Conservation (phyloP, 331 rosid species). For the Phaseolus coccineus region DNA sequence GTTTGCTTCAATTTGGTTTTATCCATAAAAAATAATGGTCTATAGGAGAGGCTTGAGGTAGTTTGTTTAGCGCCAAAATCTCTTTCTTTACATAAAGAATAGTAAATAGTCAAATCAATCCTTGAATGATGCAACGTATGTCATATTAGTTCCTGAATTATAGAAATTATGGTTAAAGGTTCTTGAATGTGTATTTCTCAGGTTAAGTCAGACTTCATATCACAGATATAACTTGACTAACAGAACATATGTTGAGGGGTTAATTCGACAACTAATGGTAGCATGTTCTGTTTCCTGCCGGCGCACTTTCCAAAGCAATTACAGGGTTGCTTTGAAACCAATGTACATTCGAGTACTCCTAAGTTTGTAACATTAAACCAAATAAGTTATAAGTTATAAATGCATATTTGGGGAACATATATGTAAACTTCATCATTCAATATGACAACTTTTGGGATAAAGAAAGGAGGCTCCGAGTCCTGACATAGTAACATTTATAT, state of each 20-base stretch:
- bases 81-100: not conserved
- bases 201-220: not conserved
- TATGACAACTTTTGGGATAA: not conserved
- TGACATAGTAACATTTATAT: not conserved
- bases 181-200: not conserved
- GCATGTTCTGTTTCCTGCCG: not conserved
- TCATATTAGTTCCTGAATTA: not conserved
- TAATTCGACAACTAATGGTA: not conserved
- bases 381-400: not conserved
- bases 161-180: not conserved
- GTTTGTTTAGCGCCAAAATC: not conserved
- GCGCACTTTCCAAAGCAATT: not conserved
- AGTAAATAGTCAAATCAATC: not conserved
- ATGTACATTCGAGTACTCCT: not conserved
- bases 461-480: not conserved
- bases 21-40: not conserved
- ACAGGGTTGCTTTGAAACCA: not conserved
- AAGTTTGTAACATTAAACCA: not conserved
- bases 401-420: constrained; percentile 1
- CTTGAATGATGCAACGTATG: not conserved
- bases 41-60: not conserved
- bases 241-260: not conserved
- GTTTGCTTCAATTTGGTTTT: not conserved
- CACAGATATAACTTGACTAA: not conserved
- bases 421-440: not conserved